Base-by-base conservation (phyloP, 139 green algal species). In the Chlorella sp. region DNA sequence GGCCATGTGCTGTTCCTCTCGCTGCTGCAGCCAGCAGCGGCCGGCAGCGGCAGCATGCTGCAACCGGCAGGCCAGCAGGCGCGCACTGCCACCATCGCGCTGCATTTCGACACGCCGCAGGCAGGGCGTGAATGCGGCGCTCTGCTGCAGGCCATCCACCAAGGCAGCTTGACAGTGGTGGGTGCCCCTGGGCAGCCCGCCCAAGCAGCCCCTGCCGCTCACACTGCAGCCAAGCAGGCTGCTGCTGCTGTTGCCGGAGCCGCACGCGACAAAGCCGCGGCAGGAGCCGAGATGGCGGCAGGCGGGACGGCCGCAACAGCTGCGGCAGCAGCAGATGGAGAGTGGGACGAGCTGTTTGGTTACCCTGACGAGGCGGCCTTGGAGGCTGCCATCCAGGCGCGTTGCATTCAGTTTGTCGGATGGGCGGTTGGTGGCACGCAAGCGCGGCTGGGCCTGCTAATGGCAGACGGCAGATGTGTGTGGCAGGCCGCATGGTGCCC, bases 81-180 rank as follows among this genome's bases (percentile, higher is more conserved):
- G 0, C 48, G 34, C 46, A 56, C 51, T 16, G 51, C 51, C 51
- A 60, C 51, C 32, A 51, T 85, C 48, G 81, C 81, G 3, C 28
- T 79, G 24, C 68, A 76, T 16, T 85, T 85, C 46, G 67, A 78
- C 51, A 72, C 68, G 2, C 38, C 24, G 0, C 68, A 78, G 51
- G 68, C 69, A 17, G 81, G 81, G 17, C n/a, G 56, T 5, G 69
- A 79, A 51, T 85, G 81, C 54, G 81, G 65, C 6, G 68, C 81
- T 30, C 46, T 85, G 48, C 68, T 85, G 48, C 81, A 85, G 51
- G 81, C 70, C 60, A 74, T 83, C 30, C 40, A 83, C 16, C 13
- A 30, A 2, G 77, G 77, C 40, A 34, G 60, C 28, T 3, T 73
- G 30, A 22, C 11, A 19, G 40, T 41, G 30, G 38, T 36, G 16